A percentile compares a stretch with the other conserved stretches of the same genome.
phyloP scores from a whole-genome alignment of 257 asterid genomes.

The Plantago major region DNA sequence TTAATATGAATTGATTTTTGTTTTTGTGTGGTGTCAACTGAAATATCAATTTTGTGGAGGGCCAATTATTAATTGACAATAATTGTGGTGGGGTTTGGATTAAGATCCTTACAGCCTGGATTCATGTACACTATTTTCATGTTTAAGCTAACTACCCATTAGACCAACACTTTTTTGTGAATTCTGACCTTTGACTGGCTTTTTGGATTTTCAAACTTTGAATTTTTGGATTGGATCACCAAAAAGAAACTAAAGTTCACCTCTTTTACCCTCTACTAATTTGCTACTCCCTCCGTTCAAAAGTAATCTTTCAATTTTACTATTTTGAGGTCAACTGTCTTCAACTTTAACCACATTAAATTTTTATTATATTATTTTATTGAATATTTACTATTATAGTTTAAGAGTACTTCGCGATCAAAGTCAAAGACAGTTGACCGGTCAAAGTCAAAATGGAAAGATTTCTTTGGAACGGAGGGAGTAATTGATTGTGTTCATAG shows the following conservation, averaged over 20 bases:
- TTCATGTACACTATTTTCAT: conserved; percentile 11
- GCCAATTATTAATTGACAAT: conserved; percentile 14
- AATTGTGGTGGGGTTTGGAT: conserved; percentile 10
- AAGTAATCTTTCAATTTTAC: no score
- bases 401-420: no score
- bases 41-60: conserved; percentile 2
- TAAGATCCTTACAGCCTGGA: conserved; percentile 12
- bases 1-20: conserved; percentile 1
- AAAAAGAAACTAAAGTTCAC: conserved; percentile 5
- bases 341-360: no score
- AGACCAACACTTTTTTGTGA: background rate
- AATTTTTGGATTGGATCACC: background rate
- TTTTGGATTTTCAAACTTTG: background rate
- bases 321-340: no score
- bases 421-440: no score
- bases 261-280: background rate
- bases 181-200: conserved; percentile 12
- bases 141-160: background rate
- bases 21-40: background rate
- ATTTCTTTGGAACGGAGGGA: no score
- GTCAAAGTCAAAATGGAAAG: no score
- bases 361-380: no score
- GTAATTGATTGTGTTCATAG: no score
- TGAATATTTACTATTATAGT: no score
- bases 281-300: no score